These are phyloP conservation scores for Fusarium sterilihyphosum DNA, from an alignment of 2,329 filamentous ascomycete genomes.

Conservation along the genomic window DNA sequence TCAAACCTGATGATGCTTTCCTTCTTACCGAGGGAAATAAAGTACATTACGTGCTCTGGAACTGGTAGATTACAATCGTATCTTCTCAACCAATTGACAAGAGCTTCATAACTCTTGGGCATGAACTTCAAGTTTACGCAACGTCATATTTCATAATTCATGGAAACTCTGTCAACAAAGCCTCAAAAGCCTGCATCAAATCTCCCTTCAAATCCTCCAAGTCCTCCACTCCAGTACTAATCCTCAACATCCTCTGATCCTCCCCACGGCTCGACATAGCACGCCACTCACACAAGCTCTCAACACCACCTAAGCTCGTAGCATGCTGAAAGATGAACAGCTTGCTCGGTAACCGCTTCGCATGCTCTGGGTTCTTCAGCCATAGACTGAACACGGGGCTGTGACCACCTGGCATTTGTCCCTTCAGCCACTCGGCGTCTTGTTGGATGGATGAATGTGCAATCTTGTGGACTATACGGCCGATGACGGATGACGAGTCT, in stretches of 20 bases:
- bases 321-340: slow-evolving; percentile 90
- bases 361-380: slow-evolving; percentile 68
- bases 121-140: too few relatives aligned
- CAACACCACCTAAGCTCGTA: slow-evolving; percentile 82
- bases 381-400: slow-evolving; percentile 86
- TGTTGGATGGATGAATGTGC: slow-evolving; percentile 72
- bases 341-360: slow-evolving; percentile 78
- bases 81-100: background rate
- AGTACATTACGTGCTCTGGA: background rate
- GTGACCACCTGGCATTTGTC: slow-evolving; percentile 91
- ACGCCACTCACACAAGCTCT: slow-evolving; percentile 93
- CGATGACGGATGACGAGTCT: slow-evolving; percentile 53
- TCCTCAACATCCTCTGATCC: slow-evolving; percentile 76
- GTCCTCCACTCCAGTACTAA: slow-evolving; percentile 88
- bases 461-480: slow-evolving; percentile 12
- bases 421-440: slow-evolving; percentile 76
- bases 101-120: too few relatives aligned
- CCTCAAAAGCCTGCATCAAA: slow-evolving; percentile 72
- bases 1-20: too few relatives aligned
- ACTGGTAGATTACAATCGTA: background rate
- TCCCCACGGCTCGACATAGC: slow-evolving; percentile 82
- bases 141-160: background rate
- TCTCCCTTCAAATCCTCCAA: slow-evolving; percentile 86
- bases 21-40: background rate
- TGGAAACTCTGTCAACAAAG: slow-evolving; percentile 48